phyloP scores from a whole-genome alignment of 192 early-diverging fungal species.

The Gaertneriomyces semiglobifer region DNA sequence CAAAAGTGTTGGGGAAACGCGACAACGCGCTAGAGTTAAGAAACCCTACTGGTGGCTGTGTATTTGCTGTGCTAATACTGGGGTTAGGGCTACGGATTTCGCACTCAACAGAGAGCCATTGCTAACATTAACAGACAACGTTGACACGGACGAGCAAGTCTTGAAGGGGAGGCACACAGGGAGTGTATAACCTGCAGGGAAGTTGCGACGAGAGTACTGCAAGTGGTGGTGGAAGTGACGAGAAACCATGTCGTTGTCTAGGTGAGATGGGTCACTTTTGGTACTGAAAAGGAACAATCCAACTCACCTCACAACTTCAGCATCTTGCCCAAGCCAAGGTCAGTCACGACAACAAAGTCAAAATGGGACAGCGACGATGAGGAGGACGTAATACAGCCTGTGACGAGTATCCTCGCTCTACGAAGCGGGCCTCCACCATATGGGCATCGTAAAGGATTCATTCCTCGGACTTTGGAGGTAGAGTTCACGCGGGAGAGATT shows the following conservation, averaged over 20 bases:
- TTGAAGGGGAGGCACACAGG: too few species aligned
- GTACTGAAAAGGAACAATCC: too few species aligned
- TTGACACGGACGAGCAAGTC: too few species aligned
- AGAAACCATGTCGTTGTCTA: constrained; percentile 12
- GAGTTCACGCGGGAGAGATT: neutral
- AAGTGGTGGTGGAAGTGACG: neutral
- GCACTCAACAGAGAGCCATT: too few species aligned
- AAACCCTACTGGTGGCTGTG: too few species aligned
- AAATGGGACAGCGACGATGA: constrained; percentile 40
- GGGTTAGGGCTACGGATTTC: too few species aligned
- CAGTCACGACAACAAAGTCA: constrained; percentile 22
- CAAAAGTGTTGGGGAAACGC: too few species aligned
- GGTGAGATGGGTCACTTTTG: neutral
- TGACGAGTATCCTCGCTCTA: constrained; percentile 3
- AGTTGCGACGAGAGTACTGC: too few species aligned
- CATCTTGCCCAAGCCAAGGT: constrained; percentile 25
- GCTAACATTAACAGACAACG: too few species aligned
- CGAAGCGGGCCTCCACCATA: constrained; percentile 64
- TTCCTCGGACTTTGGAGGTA: constrained; percentile 66
- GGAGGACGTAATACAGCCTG: constrained; percentile 24
- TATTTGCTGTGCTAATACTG: too few species aligned
- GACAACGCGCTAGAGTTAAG: too few species aligned
- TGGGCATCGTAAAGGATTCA: constrained; percentile 73
- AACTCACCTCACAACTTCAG: neutral
- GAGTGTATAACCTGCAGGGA: too few species aligned